Evolutionary conservation across 768 basidiomycete genomes (phyloP), one percentile per base, ranked within the genome.

Genomic region (Phaeotremella fagi): DNA sequence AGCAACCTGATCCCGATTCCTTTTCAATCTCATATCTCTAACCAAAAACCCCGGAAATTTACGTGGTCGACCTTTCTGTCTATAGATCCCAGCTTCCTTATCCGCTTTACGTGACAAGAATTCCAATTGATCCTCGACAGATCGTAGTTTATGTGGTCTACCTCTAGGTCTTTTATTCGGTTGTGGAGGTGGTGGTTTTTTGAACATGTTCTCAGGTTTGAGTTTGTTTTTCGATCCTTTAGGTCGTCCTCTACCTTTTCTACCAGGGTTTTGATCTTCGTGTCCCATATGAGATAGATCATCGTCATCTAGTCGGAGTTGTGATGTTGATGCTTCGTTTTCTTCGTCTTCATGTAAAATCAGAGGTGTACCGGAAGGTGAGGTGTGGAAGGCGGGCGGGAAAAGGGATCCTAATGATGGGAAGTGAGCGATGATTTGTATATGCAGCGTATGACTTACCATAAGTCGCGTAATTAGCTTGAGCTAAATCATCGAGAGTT

Each of bases 191-290:
- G 27, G 35, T 11, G 54, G 46, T 18, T 41, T 38, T 9, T 58
- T 38, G 23, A 43, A 36, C 29, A 46, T 45, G 25, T 48, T 46
- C 22, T 49, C 48, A 15, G 47, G 36, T 45, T 48, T 59, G 28
- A 52, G 50, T 78, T 82, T 83, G 76, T 83, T 83, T 78, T 87
- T 91, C 75, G 86, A 88, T 64, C 90, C 90, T 74, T 85, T 88
- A 56, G 90, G 90, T 61, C 90, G 83, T 49, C 90, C 90, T 43
- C 90, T 82, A 14, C 60, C 55, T 24, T 60, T 37, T 78, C 89
- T 91, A 57, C 70, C 63, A 36, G 81, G 22, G 22, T 41, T 41
- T 12, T 11, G 22, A 41, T 41, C 38, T n/a, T n/a, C n/a, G n/a
- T n/a, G n/a, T n/a, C n/a, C n/a, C n/a, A n/a, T n/a, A n/a, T n/a